These are phyloP conservation scores for Spencermartinsiella europaea DNA, from an alignment of 805 yeast genomes.

Conservation along the genomic window DNA sequence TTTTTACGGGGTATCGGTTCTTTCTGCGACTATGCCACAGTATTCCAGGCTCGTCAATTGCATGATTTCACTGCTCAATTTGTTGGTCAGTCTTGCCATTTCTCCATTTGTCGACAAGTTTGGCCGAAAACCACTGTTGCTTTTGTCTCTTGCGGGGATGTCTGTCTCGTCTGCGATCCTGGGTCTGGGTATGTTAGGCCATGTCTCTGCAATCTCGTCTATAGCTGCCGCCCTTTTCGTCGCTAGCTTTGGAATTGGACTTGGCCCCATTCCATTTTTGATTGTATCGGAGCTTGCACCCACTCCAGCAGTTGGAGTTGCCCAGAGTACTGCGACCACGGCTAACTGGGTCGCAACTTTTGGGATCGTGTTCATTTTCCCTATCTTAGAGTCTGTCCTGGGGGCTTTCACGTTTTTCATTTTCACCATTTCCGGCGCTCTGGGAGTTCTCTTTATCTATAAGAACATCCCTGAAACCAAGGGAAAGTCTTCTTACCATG, in stretches of 20 bases:
- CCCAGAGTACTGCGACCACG: slow-evolving; percentile 89
- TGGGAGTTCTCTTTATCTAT: slow-evolving; percentile 39
- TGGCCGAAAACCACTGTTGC: slow-evolving; percentile 71
- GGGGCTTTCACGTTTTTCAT: slow-evolving; percentile 78
- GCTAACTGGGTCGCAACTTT: slow-evolving; percentile 92
- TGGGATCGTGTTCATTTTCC: slow-evolving; percentile 68
- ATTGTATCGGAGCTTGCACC: slow-evolving; percentile 87
- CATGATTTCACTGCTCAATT: slow-evolving; percentile 68
- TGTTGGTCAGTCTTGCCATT: slow-evolving; percentile 64
- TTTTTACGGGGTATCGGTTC: slow-evolving; percentile 85
- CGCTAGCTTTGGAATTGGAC: slow-evolving; percentile 80
- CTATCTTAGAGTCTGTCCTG: slow-evolving; percentile 54
- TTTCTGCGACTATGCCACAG: slow-evolving; percentile 66
- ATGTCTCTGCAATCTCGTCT: slow-evolving; percentile 19
- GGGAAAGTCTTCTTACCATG: slow-evolving; percentile 54
- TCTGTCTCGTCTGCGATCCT: slow-evolving; percentile 57
- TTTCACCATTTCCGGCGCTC: slow-evolving; percentile 37
- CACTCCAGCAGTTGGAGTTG: slow-evolving; percentile 68
- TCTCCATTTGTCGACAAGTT: slow-evolving; percentile 69
- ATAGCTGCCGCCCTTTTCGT: slow-evolving; percentile 68
- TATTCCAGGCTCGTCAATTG: slow-evolving; percentile 70
- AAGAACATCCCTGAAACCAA: slow-evolving; percentile 68
- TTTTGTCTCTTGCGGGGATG: slow-evolving; percentile 66
- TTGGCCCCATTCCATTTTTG: slow-evolving; percentile 94
- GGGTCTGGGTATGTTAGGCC: slow-evolving; percentile 52